Evolutionary conservation across 306 rosid species (phyloP), one percentile per base, ranked within the genome.

Genomic region (Purshia tridentata): DNA sequence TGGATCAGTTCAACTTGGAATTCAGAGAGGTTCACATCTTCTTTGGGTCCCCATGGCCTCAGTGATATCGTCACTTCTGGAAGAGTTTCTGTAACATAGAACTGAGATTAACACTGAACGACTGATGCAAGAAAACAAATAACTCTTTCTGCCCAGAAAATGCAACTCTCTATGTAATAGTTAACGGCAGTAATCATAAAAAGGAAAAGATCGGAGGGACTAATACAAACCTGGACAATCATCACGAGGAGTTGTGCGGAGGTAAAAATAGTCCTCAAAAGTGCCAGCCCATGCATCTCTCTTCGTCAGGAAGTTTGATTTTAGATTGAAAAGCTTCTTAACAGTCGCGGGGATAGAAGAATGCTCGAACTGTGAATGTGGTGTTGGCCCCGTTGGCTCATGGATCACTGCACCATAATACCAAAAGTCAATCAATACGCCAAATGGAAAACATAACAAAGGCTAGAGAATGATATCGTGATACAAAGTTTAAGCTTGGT

Each of bases 231-330:
- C 98, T 93, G 98, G 98, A 81, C 98, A 91, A 80, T 93, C 97
- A 23, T 89, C 71, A 2, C 98, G 92, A 54, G 97, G 96, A 74
- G 88, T 86, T 70, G 78, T 83, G 0, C 97, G 96, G n/a, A 89
- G 35, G 80, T 82, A 56, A 10, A 93, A 88, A 77, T 86, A 88
- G 16, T 82, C 84, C 80, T 93, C 98, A 5, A 93, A 93, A 69
- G 97, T 84, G 57, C 97, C 97, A 4, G 98, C 96, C 98, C 98
- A 93, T 10, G 98, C 97, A 83, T 91, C 98, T 84, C 98, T 89
- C 82, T 91, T 91, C 5, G 98, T 93, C 74, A 93, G 81, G 88
- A 93, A 93, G 84, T 93, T 93, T 37, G 97, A 91, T 62, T 85
- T 87, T n/a, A 93, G 84, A 84, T 93, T 93, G 91, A 93, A 93